phyloP scores from a whole-genome alignment of 441 rosid genomes.

The Kokia cookei region DNA sequence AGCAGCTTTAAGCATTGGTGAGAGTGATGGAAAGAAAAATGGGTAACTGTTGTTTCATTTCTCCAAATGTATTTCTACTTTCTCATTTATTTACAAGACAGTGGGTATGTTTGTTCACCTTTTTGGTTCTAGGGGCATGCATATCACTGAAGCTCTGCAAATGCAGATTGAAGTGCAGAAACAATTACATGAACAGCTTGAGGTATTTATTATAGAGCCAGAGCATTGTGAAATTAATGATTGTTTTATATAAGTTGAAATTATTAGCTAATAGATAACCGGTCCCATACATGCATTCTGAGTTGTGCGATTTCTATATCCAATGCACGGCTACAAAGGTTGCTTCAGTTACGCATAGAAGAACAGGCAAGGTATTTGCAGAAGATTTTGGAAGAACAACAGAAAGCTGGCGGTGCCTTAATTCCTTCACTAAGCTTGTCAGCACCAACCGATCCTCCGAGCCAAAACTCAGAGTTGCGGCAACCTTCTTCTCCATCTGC shows the following conservation, averaged over 20 bases:
- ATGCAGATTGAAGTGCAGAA: constrained; percentile 96
- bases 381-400: constrained; percentile 76
- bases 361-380: constrained; percentile 81
- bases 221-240: background rate
- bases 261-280: background rate
- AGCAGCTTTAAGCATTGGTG: constrained; percentile 30
- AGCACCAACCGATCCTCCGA: constrained; percentile 23
- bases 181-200: constrained; percentile 89
- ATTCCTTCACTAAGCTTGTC: constrained; percentile 33
- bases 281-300: background rate
- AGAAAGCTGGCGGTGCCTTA: constrained; percentile 48
- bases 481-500: constrained; percentile 15
- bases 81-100: constrained; percentile 3
- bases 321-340: constrained; percentile 50
- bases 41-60: constrained; percentile 32
- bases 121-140: constrained; percentile 35
- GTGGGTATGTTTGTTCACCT: background rate
- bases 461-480: constrained; percentile 17
- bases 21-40: constrained; percentile 44
- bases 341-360: constrained; percentile 66
- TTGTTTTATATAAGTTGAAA: background rate
- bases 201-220: constrained; percentile 43
- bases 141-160: constrained; percentile 70
- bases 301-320: background rate
- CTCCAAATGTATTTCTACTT: background rate